A percentile compares a stretch with the other conserved stretches of the same genome.
phyloP scores from a whole-genome alignment of 495 filamentous ascomycete species.

The Neohortaea acidophila region DNA sequence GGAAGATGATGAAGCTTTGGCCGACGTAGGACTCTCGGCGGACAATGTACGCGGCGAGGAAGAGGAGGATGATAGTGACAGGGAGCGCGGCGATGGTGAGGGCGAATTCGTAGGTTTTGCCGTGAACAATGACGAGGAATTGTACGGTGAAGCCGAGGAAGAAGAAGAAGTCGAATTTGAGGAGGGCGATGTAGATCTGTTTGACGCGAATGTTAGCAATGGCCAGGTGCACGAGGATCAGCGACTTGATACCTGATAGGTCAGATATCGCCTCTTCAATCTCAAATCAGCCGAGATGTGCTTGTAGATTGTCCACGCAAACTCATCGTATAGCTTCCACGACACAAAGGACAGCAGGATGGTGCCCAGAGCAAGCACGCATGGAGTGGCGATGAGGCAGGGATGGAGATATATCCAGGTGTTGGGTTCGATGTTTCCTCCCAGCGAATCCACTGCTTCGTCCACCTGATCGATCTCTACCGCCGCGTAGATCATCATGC shows the following conservation, averaged over 20 bases:
- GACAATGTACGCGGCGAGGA: conserved; percentile 70
- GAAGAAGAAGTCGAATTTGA: conserved; percentile 99
- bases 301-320: conserved; percentile 98
- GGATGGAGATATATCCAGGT: conserved; percentile 51
- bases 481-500: conserved; percentile 77
- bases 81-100: conserved; percentile 82
- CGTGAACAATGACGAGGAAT: conserved; percentile 80
- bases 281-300: conserved; percentile 94
- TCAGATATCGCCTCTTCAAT: conserved; percentile 90
- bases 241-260: conserved; percentile 72
- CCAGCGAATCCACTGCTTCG: conserved; percentile 45
- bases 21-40: conserved; percentile 65
- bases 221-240: background rate
- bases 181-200: conserved; percentile 93
- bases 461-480: conserved; percentile 83
- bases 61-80: conserved; percentile 72
- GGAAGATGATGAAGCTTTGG: conserved; percentile 60
- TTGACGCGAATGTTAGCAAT: background rate
- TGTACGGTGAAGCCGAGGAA: conserved; percentile 97
- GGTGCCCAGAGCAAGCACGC: conserved; percentile 62
- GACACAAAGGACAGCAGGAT: conserved; percentile 58
- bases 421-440: conserved; percentile 24
- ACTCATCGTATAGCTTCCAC: conserved; percentile 95
- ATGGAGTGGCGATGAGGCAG: conserved; percentile 72
- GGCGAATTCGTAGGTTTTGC: conserved; percentile 55